Base-by-base conservation (phyloP, 306 rosid species). In the Luffa acutangula region DNA sequence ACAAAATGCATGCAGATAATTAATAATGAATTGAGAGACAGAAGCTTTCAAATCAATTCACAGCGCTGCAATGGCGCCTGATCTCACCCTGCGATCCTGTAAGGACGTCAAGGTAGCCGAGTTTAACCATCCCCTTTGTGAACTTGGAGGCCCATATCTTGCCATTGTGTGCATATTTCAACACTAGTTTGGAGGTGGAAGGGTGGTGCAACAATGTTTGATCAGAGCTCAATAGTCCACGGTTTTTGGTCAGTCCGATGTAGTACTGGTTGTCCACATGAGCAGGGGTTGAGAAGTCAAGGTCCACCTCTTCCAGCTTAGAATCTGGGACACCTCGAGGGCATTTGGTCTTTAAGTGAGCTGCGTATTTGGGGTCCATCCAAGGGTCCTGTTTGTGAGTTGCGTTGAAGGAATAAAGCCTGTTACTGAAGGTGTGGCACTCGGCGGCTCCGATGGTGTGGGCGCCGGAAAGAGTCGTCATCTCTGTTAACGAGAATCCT, bases 401-500 rank as follows among this genome's bases (percentile, higher is more conserved):
- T 11, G 80, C 51, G 20, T 86, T 78, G 80, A 86, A 83, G 51
- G 81, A 13, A 75, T 78, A 83, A 21, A 83, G 59, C 1, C 80
- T 72, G 1, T 6, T 7, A 2, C 81, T 49, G 81, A 86, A 83
- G 7, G 88, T 39, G 11, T 81, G 62, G 49, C 86, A 85, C 18
- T 33, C 84, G 17, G 88, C 75, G 15, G 43, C 79, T 1, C 86
- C 84, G 20, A 86, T 84, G 42, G 87, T 84, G 78, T 84, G 89
- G 39, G 89, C 89, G 17, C 85, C 85, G 0, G 85, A 85, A 21
- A 85, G 75, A 17, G 85, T 82, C 51, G 83, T 86, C 88, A 83
- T 85, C 34, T 85, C 88, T 1, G 60, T 83, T 21, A 67, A 8
- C 36, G 76, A 80, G 6, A 85, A 15, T 56, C 83, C 79, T 80